A percentile compares a stretch with the other conserved stretches of the same genome.
Conservation (phyloP, 2,329 filamentous ascomycete genomes). For the Chrysosporium queenslandicum region DNA sequence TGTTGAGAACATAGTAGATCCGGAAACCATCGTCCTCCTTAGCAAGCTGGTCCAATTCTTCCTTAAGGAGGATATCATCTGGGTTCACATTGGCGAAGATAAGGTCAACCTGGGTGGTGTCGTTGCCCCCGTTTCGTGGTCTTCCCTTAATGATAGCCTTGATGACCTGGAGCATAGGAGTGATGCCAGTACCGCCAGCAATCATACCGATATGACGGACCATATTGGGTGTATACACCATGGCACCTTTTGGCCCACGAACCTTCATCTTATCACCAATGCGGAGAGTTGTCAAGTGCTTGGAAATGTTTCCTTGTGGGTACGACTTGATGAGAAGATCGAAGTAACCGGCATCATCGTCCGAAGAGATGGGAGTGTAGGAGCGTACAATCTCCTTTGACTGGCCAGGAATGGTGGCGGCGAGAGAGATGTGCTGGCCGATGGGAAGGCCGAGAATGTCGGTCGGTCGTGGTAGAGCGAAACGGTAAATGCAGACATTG, state of each 20-base stretch:
- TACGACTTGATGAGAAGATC: slow-evolving; percentile 98
- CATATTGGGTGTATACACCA: slow-evolving; percentile 97
- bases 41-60: slow-evolving; percentile 74
- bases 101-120: slow-evolving; percentile 81
- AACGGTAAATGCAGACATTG: slow-evolving; percentile 98
- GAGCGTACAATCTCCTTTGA: slow-evolving; percentile 79
- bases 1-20: slow-evolving; percentile 93
- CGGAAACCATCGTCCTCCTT: slow-evolving; percentile 71
- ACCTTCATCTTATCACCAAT: slow-evolving; percentile 84
- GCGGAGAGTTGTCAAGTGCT: slow-evolving; percentile 71
- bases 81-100: slow-evolving; percentile 94
- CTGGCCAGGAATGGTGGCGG: slow-evolving; percentile 65
- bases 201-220: slow-evolving; percentile 96
- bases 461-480: slow-evolving; percentile 65
- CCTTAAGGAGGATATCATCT: slow-evolving; percentile 85
- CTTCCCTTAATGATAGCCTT: slow-evolving; percentile 79
- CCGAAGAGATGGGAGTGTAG: slow-evolving; percentile 84
- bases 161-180: slow-evolving; percentile 94
- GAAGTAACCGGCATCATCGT: slow-evolving; percentile 82
- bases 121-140: slow-evolving; percentile 53
- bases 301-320: slow-evolving; percentile 93
- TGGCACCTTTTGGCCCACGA: slow-evolving; percentile 89
- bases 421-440: slow-evolving; percentile 97
- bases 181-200: slow-evolving; percentile 93
- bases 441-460: slow-evolving; percentile 92